Evolutionary conservation across 1,284 basidiomycete genomes (phyloP), one percentile per base, ranked within the genome.

Genomic region (Somion occarium): DNA sequence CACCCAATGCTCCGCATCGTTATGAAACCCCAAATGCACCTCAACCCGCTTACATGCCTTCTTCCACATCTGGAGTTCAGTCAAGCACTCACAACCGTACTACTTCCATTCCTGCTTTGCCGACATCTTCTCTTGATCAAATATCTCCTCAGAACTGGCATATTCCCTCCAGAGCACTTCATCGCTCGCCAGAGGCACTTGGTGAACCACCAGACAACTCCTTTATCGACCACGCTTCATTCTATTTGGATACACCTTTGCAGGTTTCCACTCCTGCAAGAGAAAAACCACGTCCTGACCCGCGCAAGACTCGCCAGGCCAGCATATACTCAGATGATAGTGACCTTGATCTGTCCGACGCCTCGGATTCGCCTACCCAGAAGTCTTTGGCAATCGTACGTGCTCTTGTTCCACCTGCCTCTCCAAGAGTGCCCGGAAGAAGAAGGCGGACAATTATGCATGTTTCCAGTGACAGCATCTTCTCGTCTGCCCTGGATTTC

Each of bases 401-500:
- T 4, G 30, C 44, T 23, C 23, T 41, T 15, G 13, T 27, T 56
- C 59, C 24, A 45, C 47, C 9, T 52, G 50, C 42, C 50, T 23
- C 52, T 19, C 49, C 50, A n/a, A 43, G 46, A 20, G 55, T 51
- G 15, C 37, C 61, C 4, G 61, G 64, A 44, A 55, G 62, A 37
- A 60, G 64, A 22, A 60, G 59, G 7, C 63, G 61, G 38, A 61
- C 60, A 3, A 57, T 61, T 22, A 60, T 59, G 9, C 64, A 67
- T 50, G 52, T 62, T 24, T 59, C 65, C 13, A 59, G 61, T 43
- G 66, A 69, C 44, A 66, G 65, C 48, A 64, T 70, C 19, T 70
- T 72, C 53, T 70, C 69, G 5, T 63, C 65, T 34, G 60, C 61
- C n/a, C 57, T 67, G 5, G 64, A 70, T 46, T 65, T 67, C 47